A percentile compares a stretch with the other conserved stretches of the same genome.
phyloP scores from a whole-genome alignment of 1,139 yeast genomes.

The Kluyveromyces sp. region DNA sequence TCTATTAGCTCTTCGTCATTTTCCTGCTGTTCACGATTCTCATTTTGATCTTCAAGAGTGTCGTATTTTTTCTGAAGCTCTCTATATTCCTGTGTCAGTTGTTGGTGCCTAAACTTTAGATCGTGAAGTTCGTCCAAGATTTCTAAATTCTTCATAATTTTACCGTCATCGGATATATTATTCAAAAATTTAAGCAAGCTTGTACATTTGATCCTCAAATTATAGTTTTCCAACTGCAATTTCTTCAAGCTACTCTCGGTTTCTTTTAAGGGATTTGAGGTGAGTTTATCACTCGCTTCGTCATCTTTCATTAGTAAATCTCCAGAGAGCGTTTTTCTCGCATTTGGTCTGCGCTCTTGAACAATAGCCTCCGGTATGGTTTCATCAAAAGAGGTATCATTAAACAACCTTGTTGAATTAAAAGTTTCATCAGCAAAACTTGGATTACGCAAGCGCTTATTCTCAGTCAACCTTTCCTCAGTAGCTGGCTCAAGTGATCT shows the following conservation, averaged over 20 bases:
- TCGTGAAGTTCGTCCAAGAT: constrained; percentile 19
- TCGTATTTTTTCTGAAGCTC: constrained; percentile 18
- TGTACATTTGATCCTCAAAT: constrained; percentile 51
- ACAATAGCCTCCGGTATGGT: constrained; percentile 21
- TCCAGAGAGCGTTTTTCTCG: constrained; percentile 11
- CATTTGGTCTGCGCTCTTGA: constrained; percentile 4
- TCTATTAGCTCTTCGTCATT: constrained; percentile 1
- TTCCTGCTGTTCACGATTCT: not conserved
- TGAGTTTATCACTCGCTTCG: constrained; percentile 23
- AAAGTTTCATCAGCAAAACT: constrained; percentile 19
- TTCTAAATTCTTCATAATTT: constrained; percentile 20
- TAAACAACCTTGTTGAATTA: constrained; percentile 21
- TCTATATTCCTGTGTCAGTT: constrained; percentile 15
- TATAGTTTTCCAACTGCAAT: constrained; percentile 54
- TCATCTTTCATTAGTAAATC: constrained; percentile 12
- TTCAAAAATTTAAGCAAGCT: constrained; percentile 44
- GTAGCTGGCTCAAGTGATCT: constrained; percentile 5
- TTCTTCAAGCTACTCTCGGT: constrained; percentile 46
- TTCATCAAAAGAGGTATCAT: constrained; percentile 28
- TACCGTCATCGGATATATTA: constrained; percentile 28
- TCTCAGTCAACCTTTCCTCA: constrained; percentile 6
- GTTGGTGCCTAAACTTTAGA: constrained; percentile 15
- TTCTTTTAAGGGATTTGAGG: constrained; percentile 44
- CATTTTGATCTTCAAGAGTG: constrained; percentile 8
- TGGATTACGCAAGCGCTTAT: constrained; percentile 5